A percentile compares a stretch with the other conserved stretches of the same genome.
These are phyloP conservation scores for Monosporascus ibericus DNA, from an alignment of 2,329 filamentous ascomycete genomes.

Conservation along the genomic window DNA sequence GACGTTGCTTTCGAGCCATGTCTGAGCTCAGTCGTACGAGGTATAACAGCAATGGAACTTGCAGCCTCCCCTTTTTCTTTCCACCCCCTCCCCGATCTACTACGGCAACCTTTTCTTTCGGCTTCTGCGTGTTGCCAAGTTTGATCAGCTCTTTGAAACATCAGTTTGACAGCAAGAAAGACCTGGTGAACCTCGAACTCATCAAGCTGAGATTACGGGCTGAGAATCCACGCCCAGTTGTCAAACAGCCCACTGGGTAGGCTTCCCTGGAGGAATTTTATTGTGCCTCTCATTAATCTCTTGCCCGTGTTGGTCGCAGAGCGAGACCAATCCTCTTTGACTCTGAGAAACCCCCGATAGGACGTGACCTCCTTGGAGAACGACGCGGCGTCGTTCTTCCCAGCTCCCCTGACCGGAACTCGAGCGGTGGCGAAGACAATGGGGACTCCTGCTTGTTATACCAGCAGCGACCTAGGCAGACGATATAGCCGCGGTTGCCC, in stretches of 20 bases:
- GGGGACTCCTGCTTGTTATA: conserved; percentile 36
- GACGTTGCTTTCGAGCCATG: conserved; percentile 13
- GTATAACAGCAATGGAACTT: conserved; percentile 29
- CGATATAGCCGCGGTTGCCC: conserved; percentile 35
- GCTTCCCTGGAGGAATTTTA: conserved; percentile 8
- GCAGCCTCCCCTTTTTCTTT: conserved; percentile 21
- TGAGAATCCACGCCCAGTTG: conserved; percentile 15
- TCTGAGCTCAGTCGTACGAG: conserved; percentile 22
- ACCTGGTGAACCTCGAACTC: conserved; percentile 20
- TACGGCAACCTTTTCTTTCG: conserved; percentile 10
- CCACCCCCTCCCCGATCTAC: conserved; percentile 10
- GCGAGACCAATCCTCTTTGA: conserved; percentile 15
- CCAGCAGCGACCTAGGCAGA: conserved; percentile 28
- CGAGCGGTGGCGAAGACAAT: conserved; percentile 27
- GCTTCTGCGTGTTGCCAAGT: conserved; percentile 23
- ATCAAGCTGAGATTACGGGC: conserved; percentile 20
- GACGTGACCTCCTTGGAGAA: conserved; percentile 3
- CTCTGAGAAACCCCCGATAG: conserved; percentile 9
- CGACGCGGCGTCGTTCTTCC: conserved; percentile 11
- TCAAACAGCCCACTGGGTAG: conserved; percentile 6
- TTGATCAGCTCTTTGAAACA: conserved; percentile 27
- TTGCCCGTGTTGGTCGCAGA: conserved; percentile 16
- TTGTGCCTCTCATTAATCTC: conserved; percentile 15
- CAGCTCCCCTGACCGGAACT: conserved; percentile 14
- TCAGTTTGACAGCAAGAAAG: conserved; percentile 25